A percentile compares a stretch with the other conserved stretches of the same genome.
These are phyloP conservation scores for Mycena galopus DNA, from an alignment of 768 basidiomycete genomes.

Conservation along the genomic window DNA sequence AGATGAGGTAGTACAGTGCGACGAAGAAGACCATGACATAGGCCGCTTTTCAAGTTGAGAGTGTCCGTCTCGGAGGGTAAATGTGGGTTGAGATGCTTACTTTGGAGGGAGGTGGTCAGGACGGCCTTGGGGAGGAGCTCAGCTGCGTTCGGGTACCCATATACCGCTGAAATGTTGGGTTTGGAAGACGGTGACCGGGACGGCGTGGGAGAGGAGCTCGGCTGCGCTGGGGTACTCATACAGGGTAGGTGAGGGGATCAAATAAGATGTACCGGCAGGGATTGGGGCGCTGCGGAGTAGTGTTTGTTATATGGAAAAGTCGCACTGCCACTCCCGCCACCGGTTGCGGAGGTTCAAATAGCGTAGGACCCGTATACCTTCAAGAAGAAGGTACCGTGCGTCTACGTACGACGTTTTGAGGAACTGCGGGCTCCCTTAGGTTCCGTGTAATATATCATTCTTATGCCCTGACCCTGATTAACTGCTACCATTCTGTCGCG, in stretches of 20 bases:
- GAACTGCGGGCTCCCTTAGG: too few relatives aligned
- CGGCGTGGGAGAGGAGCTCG: too few relatives aligned
- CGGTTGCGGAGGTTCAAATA: too few relatives aligned
- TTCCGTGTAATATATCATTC: too few relatives aligned
- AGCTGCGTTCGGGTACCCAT: conserved; percentile 4
- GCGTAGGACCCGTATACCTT: too few relatives aligned
- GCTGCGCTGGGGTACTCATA: too few relatives aligned
- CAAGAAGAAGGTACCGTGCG: not conserved
- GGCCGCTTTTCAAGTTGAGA: not conserved
- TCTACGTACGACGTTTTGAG: not conserved
- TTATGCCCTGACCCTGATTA: too few relatives aligned
- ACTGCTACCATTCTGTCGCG: not conserved
- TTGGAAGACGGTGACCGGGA: too few relatives aligned
- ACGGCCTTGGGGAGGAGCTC: too few relatives aligned
- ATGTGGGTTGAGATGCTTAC: not conserved
- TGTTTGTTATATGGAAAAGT: conserved; percentile 18
- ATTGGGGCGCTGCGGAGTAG: not conserved
- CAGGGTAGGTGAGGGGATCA: conserved; percentile 9
- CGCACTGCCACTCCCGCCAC: conserved; percentile 3
- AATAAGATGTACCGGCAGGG: conserved; percentile 10
- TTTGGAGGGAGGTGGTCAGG: not conserved
- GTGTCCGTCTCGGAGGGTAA: not conserved
- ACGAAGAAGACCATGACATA: not conserved
- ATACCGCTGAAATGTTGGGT: conserved; percentile 18
- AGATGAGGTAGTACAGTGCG: not conserved